Evolutionary conservation across 1,284 basidiomycete genomes (phyloP).

Genomic region (Rhodotorula sp.): DNA sequence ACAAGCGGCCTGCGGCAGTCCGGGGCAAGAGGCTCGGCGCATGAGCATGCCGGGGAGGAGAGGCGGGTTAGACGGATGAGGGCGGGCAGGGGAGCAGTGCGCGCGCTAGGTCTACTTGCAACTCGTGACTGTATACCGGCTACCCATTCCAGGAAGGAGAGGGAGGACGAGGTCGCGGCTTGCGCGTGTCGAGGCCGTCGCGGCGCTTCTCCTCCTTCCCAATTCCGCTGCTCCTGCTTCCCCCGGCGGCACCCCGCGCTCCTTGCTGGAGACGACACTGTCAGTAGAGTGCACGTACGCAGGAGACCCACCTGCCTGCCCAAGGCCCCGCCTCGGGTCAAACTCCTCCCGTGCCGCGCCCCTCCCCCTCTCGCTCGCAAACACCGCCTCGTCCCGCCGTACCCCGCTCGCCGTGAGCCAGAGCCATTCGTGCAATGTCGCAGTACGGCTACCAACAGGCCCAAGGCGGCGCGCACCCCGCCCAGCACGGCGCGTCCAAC

Average conservation of each 20-base stretch:
- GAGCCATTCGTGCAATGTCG: background rate
- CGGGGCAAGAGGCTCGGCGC: slow-evolving; percentile 36
- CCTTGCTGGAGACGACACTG: background rate
- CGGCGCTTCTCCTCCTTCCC: background rate
- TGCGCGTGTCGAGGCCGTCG: background rate
- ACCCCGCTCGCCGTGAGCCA: background rate
- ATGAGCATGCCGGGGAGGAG: slow-evolving; percentile 4
- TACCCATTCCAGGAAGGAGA: no score
- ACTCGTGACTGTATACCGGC: background rate
- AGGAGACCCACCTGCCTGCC: background rate
- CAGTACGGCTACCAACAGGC: slow-evolving; percentile 1
- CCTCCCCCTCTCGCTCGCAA: background rate
- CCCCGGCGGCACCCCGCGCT: background rate
- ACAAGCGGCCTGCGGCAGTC: slow-evolving; percentile 24
- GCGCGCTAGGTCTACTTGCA: background rate
- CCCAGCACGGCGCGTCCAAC: background rate
- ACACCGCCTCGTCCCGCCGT: background rate
- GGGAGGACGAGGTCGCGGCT: no score
- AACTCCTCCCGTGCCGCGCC: background rate
- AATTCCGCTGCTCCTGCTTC: background rate
- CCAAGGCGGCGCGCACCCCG: background rate
- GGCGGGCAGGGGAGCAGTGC: no score
- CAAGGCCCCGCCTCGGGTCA: background rate
- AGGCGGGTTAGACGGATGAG: background rate
- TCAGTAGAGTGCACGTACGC: no score